Evolutionary conservation across 805 yeast species (phyloP).

Genomic region (Teunomyces funiuensis): DNA sequence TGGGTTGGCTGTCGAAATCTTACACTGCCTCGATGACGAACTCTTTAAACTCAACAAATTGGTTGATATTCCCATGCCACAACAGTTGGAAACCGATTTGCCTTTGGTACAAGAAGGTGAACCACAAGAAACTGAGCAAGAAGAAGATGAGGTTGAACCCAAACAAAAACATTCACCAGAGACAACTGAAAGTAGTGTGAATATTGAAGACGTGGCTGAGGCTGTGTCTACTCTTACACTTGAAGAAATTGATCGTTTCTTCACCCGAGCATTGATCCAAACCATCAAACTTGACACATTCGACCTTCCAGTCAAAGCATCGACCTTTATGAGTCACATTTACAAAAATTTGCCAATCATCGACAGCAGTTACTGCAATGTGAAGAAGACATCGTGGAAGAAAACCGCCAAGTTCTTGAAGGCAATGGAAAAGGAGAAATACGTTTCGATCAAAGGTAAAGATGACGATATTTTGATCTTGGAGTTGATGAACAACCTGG

Average conservation of each 20-base stretch:
- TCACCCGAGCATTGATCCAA: conserved; percentile 68
- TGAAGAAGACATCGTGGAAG: conserved; percentile 86
- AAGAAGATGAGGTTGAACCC: conserved; percentile 7
- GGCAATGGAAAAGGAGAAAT: conserved; percentile 76
- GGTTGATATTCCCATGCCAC: conserved; percentile 37
- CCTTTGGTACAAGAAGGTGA: conserved; percentile 35
- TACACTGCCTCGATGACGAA: conserved; percentile 70
- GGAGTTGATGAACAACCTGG: conserved; percentile 44
- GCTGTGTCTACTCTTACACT: conserved; percentile 42
- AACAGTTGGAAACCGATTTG: conserved; percentile 17
- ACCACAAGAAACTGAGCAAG: conserved; percentile 11
- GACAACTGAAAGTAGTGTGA: neutral
- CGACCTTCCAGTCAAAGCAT: conserved; percentile 66
- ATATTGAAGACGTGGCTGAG: conserved; percentile 25
- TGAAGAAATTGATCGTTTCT: conserved; percentile 74
- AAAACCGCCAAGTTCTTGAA: conserved; percentile 83
- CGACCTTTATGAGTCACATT: conserved; percentile 70
- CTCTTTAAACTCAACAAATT: conserved; percentile 51
- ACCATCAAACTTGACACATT: conserved; percentile 59
- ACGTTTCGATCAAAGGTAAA: conserved; percentile 74
- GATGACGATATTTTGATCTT: conserved; percentile 74
- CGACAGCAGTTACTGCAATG: conserved; percentile 50
- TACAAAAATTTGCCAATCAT: conserved; percentile 73
- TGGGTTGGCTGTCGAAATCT: conserved; percentile 76
- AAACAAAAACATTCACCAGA: neutral